These are phyloP conservation scores for Sporothrix curviconia DNA, from an alignment of 2,329 filamentous ascomycete genomes.

Conservation along the genomic window DNA sequence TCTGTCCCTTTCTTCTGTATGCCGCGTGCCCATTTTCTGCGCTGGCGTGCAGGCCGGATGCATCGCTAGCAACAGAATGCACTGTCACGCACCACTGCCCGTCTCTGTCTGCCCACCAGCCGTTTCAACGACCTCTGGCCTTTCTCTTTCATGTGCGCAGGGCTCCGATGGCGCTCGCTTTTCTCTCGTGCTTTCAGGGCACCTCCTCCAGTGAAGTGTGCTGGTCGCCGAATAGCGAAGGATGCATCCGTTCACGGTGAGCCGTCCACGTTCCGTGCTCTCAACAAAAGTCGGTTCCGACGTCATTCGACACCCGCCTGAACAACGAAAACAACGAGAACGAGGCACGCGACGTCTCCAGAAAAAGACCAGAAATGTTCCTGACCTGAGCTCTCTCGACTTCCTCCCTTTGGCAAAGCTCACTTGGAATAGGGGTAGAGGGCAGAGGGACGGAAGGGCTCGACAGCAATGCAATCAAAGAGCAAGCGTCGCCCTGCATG, in stretches of 20 bases:
- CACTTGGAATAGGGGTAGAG: too few relatives aligned
- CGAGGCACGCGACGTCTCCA: neutral
- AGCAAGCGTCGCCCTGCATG: neutral
- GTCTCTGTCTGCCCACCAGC: too few relatives aligned
- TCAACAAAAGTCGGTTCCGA: neutral
- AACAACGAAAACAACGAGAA: neutral
- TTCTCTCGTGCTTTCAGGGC: neutral
- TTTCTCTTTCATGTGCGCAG: too few relatives aligned
- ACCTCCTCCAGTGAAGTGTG: too few relatives aligned
- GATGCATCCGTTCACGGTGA: neutral
- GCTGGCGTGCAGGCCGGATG: slow-evolving; percentile 1
- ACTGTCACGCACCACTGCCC: neutral
- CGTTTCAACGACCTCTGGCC: too few relatives aligned
- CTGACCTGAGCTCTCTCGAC: neutral
- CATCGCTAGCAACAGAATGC: slow-evolving; percentile 4
- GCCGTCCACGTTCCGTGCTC: neutral
- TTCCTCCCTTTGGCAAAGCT: neutral
- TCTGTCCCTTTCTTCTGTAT: neutral
- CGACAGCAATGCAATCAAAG: slow-evolving; percentile 7
- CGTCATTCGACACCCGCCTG: neutral
- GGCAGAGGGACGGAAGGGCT: too few relatives aligned
- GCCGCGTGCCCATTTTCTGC: neutral
- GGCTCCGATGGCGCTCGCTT: neutral
- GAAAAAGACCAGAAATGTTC: neutral
- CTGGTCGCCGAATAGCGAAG: neutral